These are phyloP conservation scores for Phaeomoniella chlamydospora DNA, from an alignment of 2,329 filamentous ascomycete genomes.

Conservation along the genomic window DNA sequence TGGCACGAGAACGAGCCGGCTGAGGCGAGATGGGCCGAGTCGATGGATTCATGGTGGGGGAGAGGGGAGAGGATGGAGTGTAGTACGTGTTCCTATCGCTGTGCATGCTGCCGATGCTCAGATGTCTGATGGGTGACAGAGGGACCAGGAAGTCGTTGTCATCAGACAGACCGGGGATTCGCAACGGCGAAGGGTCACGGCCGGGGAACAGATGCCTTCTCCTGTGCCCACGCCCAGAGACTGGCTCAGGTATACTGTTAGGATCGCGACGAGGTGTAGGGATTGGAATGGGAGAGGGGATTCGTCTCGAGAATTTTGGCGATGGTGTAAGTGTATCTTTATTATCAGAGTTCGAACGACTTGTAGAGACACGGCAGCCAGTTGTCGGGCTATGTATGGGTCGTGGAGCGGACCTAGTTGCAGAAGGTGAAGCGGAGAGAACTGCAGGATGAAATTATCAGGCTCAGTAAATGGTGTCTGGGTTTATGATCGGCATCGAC, in stretches of 20 bases:
- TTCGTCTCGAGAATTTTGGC: neutral
- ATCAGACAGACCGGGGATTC: neutral
- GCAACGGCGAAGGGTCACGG: neutral
- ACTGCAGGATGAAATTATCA: too few species aligned
- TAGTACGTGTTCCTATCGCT: constrained; percentile 7
- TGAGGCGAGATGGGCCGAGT: constrained; percentile 18
- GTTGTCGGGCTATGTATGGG: neutral
- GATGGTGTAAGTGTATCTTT: neutral
- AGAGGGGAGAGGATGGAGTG: constrained; percentile 12
- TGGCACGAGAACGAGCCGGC: constrained; percentile 14
- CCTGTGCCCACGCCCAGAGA: constrained; percentile 5
- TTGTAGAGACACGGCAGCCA: neutral
- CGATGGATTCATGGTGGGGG: constrained; percentile 7
- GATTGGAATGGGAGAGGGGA: neutral
- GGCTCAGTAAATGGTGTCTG: too few species aligned
- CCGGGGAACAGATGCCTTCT: constrained; percentile 3
- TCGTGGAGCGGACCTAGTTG: neutral
- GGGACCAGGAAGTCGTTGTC: neutral
- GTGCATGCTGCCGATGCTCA: constrained; percentile 1
- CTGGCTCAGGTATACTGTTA: constrained; percentile 3
- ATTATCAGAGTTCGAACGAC: neutral
- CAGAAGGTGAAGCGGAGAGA: neutral
- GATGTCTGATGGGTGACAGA: constrained; percentile 1
- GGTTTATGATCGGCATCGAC: neutral
- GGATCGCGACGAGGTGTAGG: constrained; percentile 2